Evolutionary conservation across 2,329 filamentous ascomycete species (phyloP), one percentile per base, ranked within the genome.

Genomic region (Colletotrichum chlorophyti): DNA sequence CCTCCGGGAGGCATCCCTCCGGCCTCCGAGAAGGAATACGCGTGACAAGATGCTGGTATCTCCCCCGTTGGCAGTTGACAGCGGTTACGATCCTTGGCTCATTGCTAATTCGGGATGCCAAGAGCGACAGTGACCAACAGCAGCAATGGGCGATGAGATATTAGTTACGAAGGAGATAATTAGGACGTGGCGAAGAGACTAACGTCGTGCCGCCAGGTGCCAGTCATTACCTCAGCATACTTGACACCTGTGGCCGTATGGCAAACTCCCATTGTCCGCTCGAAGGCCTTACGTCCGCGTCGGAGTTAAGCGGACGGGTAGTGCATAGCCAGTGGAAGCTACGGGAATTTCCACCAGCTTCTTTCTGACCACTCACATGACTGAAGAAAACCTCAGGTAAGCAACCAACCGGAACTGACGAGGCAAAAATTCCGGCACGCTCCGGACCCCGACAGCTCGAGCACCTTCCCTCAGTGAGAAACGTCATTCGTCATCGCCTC

Each of bases 401-500:
- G 57, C 57, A 31, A 23, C 35, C 47, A 50, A 38, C 35, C 9
- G 27, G 27, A 11, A 24, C 14, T 27, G 19, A 17, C 15, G 29
- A 47, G 45, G 31, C 45, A 24, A 47, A 47, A n/a, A n/a, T n/a
- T n/a, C n/a, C n/a, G n/a, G n/a, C n/a, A n/a, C n/a, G n/a, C n/a
- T 26, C n/a, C 43, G 12, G 5, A 11, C 31, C 17, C 46, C 46
- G 46, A 49, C 23, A 15, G 17, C n/a, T 53, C 51, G 52, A 45
- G 51, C 43, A 55, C 45, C 57, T 41, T 40, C 32, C 19, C 31
- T 23, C 29, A 26, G n/a, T 40, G 29, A 48, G 50, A 43, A 53
- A 58, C 54, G 47, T 60, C 49, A 63, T 62, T 50, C 50, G 53
- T 57, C 53, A 41, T 60, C 40, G 46, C 64, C 60, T 62, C 43